phyloP scores from a whole-genome alignment of 2,329 filamentous ascomycete genomes.

The Apiospora phragmitis region DNA sequence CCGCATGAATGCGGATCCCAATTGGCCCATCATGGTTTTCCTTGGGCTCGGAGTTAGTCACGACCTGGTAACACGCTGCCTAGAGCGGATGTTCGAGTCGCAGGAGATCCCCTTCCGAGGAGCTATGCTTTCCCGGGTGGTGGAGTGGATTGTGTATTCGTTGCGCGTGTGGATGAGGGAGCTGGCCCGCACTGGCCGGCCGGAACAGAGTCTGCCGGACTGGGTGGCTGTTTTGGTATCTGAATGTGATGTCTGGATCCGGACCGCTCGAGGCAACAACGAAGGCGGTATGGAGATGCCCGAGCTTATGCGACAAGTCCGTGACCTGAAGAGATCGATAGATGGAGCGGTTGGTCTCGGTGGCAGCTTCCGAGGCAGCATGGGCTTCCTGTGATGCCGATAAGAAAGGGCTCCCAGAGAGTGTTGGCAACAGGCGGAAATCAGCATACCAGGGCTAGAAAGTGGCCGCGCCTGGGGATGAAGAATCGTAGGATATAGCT shows the following conservation, averaged over 20 bases:
- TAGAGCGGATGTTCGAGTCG: conserved; percentile 58
- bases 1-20: conserved; percentile 55
- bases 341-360: conserved; percentile 41
- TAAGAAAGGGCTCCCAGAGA: neutral
- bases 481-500: neutral
- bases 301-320: conserved; percentile 44
- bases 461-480: neutral
- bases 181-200: conserved; percentile 27
- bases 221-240: conserved; percentile 42
- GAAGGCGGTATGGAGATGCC: conserved; percentile 46
- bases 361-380: conserved; percentile 19
- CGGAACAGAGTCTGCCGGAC: conserved; percentile 28
- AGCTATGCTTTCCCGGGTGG: conserved; percentile 47
- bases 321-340: conserved; percentile 44
- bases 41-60: conserved; percentile 56
- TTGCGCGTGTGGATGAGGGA: conserved; percentile 50
- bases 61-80: conserved; percentile 54
- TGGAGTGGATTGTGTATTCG: conserved; percentile 54
- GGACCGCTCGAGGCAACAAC: conserved; percentile 39
- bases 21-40: conserved; percentile 60
- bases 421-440: neutral
- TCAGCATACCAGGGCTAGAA: neutral
- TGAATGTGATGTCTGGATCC: conserved; percentile 48
- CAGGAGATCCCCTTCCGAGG: conserved; percentile 61
- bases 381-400: conserved; percentile 45